Base-by-base conservation (phyloP, 2,329 filamentous ascomycete genomes). In the Penicillium sp. region DNA sequence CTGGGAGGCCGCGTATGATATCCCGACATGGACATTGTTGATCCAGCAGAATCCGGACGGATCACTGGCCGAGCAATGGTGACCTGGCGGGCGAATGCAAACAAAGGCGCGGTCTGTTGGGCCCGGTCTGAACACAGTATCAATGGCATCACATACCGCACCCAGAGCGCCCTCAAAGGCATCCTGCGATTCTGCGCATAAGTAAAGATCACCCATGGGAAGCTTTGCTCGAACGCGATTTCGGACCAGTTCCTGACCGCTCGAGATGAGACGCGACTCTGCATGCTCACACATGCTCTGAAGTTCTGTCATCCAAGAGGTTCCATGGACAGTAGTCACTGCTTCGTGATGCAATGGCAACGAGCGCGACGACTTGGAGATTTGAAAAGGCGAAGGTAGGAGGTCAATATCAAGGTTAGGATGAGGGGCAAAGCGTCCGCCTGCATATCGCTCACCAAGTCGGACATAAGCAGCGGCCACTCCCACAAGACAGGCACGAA, bases 41-140 rank as follows among this genome's bases (percentile, higher is more conserved):
- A 99, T 79, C 93, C 95, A 99, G 77, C 95, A 99, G 71, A 99
- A 99, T 0, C 95, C 95, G 2, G 93, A 97, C 0, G 95, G 95
- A 66, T 89, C 88, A 49, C 89, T 86, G 4, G 91, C 86, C 2
- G 93, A 96, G 75, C 95, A 99, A 71, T 99, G 95, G 71, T 99
- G 95, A 1, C 95, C 95, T 0, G 95, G 95, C 5, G 95, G 95
- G 31, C 95, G 87, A 49, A 98, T 90, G 27, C 90, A 93, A 49
- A 98, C 91, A 72, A 99, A 99, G 0, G 93, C 92, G 54, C 91
- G 86, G 46, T 84, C 86, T 22, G 89, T 87, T 7, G 86, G 83
- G 77, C 74, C 43, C 55, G 81, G 77, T 5, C 81, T 80, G 66
- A 98, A 95, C 3, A 98, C 88, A 0, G 86, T 81, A 73, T 99